Evolutionary conservation across 352 stramenopile species (phyloP), one percentile per base, ranked within the genome.

Genomic region (Phytophthora sp.): DNA sequence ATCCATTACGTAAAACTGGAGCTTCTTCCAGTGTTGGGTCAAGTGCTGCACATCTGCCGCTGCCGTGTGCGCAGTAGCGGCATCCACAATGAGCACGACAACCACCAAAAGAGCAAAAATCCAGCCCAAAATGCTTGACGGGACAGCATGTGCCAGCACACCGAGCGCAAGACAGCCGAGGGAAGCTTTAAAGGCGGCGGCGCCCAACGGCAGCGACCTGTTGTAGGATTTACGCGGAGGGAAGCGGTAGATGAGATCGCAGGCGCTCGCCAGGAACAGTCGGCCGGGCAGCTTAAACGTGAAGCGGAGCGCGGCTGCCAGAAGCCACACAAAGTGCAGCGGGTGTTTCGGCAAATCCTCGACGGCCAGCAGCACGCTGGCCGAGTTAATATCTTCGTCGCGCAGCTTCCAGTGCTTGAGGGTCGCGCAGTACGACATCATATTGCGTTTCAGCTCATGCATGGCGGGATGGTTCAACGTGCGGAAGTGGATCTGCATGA

Each of bases 1-100:
- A 66, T 89, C 82, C 79, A 91, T 89, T 4, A 91, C 53, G 54
- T 91, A 88, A 32, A 91, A 89, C 66, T 91, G 82, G 18, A 82
- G 63, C 55, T 89, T 89, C 55, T 87, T 84, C 79, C 81, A 84
- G 44, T 88, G 75, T 49, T 82, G 68, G 13, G 71, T 76, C 49
- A 89, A 51, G 18, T 80, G 69, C n/a, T 79, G 69, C 18, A 76
- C 70, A 20, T 74, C 69, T 12, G 70, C 50, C 30, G 70, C 71
- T 0, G 66, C 66, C 23, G 75, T 70, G 38, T 74, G 65, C 24
- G 63, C 56, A 18, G 82, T 79, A 20, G 78, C 44, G 5, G 53
- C 65, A 11, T 78, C 49, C 12, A 89, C 38, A 18, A 68, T 41
- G 27, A 82, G 23, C 34, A 78, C 49, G 27, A 72, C 34, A 9